Base-by-base conservation (phyloP, 2,329 filamentous ascomycete species). In the Fusarium compactum region DNA sequence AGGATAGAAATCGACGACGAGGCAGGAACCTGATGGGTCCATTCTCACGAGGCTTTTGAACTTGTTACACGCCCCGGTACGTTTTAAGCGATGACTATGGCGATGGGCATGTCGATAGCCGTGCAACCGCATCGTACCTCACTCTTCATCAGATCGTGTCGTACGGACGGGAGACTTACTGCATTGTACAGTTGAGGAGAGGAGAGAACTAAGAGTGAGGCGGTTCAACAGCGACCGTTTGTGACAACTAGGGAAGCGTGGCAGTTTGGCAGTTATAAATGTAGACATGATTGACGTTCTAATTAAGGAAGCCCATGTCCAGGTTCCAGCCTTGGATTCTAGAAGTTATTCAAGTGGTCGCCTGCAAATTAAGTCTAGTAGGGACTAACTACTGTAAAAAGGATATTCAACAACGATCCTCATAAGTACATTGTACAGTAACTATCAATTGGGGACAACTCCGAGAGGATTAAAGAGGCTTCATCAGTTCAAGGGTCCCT, bases 121-220 rank as follows among this genome's bases (percentile, higher is more conserved):
- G 57, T 64, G 40, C 29, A 48, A 58, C 55, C 41, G 62, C 58
- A 71, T 70, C 62, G 56, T 53, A 60, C 68, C 62, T 56, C 63
- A 63, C 38, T 64, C 53, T 41, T 64, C 70, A 53, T 58, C 53
- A 69, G 71, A 74, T 73, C 64, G 46, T 29, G 58, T 25, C 18
- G 54, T 54, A 25, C 30, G 32, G 10, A 22, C 40, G 32, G 32
- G 32, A 5, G 32, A 34, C 32, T 38, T 11, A 38, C 32, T 38
- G 32, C 8, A 18, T 38, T 38, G 9, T 6, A 18, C 12, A 32
- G 24, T 30, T 41, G 27, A 20, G 25, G 40, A 51, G 32, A 20
- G 32, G 53, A 51, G n/a, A 38, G 30, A 47, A 52, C 32, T 25
- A n/a, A 12, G 18, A 56, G 50, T 69, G 66, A 69, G 62, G 67